Conservation (phyloP, 164 flowering plant species). For the Vitis vinifera region ASM3070453v1 NC_081823.1:6747501-6748000, state of each 20-base stretch:
- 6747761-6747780: slow-evolving; percentile 69
- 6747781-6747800: slow-evolving; percentile 88
- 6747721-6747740: slow-evolving; percentile 81
- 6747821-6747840: slow-evolving; percentile 55
- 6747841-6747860: background rate
- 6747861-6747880: background rate
- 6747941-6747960: background rate
- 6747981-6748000: too few species aligned
- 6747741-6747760: slow-evolving; percentile 42
- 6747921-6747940: too few species aligned
- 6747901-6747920: too few species aligned
- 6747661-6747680: background rate
- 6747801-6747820: slow-evolving; percentile 74
- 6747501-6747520: too few species aligned
- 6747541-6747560: background rate
- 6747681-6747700: background rate
- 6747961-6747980: slow-evolving; percentile 2
- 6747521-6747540: background rate
- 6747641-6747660: background rate
- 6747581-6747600: slow-evolving; percentile 88
- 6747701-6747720: background rate
- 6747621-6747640: slow-evolving; percentile 50
- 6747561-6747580: slow-evolving; percentile 47
- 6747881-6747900: background rate
- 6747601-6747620: slow-evolving; percentile 69